These are phyloP conservation scores for Linaria vulgaris DNA, from an alignment of 257 asterid genomes.

Conservation along the genomic window DNA sequence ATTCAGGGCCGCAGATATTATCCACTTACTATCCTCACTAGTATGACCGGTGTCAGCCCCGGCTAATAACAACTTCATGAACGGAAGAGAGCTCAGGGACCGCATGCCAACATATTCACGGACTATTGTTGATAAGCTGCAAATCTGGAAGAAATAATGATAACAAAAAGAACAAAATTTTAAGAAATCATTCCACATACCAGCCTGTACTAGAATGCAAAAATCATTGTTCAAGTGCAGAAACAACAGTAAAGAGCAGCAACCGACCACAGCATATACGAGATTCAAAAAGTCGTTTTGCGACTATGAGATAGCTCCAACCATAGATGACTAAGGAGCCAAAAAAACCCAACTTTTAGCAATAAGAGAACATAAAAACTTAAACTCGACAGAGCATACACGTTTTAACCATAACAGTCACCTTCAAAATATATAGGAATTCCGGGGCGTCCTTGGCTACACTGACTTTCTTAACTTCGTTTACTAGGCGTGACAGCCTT, in stretches of 20 bases:
- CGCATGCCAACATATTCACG: slow-evolving; percentile 90
- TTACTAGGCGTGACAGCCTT: no score
- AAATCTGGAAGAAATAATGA: slow-evolving; percentile 50
- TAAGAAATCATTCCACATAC: slow-evolving; percentile 20
- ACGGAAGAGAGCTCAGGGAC: slow-evolving; percentile 79
- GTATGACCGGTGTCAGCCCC: slow-evolving; percentile 52
- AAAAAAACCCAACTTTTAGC: slow-evolving; percentile 10
- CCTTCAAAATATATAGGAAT: slow-evolving; percentile 56
- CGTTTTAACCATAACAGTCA: slow-evolving; percentile 15
- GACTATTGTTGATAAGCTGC: slow-evolving; percentile 90
- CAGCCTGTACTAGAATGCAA: neutral
- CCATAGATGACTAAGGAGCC: neutral
- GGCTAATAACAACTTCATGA: slow-evolving; percentile 75
- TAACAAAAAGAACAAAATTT: slow-evolving; percentile 9
- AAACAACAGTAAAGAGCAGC: slow-evolving; percentile 21
- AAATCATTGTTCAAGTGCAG: neutral
- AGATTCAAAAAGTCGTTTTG: slow-evolving; percentile 7
- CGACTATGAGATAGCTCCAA: slow-evolving; percentile 4
- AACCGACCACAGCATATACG: slow-evolving; percentile 3
- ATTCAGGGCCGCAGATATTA: slow-evolving; percentile 64
- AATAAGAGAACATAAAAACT: slow-evolving; percentile 9
- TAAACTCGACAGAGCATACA: neutral
- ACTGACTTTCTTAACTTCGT: slow-evolving; percentile 58
- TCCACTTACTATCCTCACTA: slow-evolving; percentile 83
- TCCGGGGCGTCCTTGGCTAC: slow-evolving; percentile 46